Conservation (phyloP, 2,329 filamentous ascomycete species). For the Talaromyces sp. region DNA sequence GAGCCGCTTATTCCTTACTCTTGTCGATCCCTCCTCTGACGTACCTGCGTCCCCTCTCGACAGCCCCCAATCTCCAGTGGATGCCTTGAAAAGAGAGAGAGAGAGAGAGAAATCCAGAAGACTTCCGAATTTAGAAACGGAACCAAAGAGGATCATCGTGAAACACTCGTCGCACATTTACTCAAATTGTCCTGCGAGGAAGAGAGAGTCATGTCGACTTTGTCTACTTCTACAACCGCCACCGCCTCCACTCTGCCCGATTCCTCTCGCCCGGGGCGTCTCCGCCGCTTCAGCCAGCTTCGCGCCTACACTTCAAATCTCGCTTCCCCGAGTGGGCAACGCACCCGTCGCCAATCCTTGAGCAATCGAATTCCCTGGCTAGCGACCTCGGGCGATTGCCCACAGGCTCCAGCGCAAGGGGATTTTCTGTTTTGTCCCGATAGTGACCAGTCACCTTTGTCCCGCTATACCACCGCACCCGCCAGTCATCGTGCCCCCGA, state of each 20-base stretch:
- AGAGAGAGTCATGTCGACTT: constrained; percentile 9
- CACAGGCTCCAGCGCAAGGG: constrained; percentile 24
- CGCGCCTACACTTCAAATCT: constrained; percentile 42
- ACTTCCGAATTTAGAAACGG: neutral
- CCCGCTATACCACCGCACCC: constrained; percentile 26
- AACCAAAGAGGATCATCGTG: neutral
- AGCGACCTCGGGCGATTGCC: constrained; percentile 26
- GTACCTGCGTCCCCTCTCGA: too few species aligned
- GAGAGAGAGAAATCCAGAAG: neutral
- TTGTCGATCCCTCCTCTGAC: neutral
- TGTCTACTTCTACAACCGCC: constrained; percentile 39
- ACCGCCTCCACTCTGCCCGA: constrained; percentile 42
- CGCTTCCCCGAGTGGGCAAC: constrained; percentile 27
- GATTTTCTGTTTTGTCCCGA: constrained; percentile 34
- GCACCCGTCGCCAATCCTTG: constrained; percentile 40
- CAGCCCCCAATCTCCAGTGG: too few species aligned
- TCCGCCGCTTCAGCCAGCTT: constrained; percentile 46
- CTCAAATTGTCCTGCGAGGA: too few species aligned
- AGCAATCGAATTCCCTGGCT: constrained; percentile 41
- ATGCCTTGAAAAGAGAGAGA: neutral
- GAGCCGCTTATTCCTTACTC: neutral
- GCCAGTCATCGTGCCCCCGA: constrained; percentile 16
- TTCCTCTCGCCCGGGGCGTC: constrained; percentile 36
- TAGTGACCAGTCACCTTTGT: constrained; percentile 27
- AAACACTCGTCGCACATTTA: too few species aligned